A percentile compares a stretch with the other conserved stretches of the same genome.
These are phyloP conservation scores for Kwoniella sp. DNA, from an alignment of 768 basidiomycete genomes.

Conservation along the genomic window DNA sequence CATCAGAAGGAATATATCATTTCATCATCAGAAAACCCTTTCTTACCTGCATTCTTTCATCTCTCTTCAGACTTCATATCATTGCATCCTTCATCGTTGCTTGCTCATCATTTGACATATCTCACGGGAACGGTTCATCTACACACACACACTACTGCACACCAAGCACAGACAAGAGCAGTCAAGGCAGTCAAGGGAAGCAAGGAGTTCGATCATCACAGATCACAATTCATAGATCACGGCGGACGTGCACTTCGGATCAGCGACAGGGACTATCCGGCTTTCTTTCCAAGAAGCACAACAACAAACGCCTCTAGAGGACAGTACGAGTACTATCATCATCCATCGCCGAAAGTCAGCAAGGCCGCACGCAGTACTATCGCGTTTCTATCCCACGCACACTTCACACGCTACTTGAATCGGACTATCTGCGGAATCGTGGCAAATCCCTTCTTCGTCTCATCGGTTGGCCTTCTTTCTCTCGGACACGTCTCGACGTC, in stretches of 20 bases:
- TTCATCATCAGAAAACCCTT: neutral
- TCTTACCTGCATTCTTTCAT: neutral
- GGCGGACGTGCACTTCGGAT: neutral
- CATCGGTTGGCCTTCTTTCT: neutral
- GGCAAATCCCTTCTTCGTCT: neutral
- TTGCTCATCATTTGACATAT: too few relatives aligned
- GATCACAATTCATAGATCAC: too few relatives aligned
- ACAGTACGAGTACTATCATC: too few relatives aligned
- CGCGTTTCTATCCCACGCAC: too few relatives aligned
- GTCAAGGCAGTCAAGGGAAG: too few relatives aligned
- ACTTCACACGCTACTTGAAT: neutral
- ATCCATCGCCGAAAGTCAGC: neutral
- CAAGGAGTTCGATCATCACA: too few relatives aligned
- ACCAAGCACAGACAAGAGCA: too few relatives aligned
- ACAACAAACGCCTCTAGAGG: neutral
- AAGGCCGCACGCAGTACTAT: neutral
- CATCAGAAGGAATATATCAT: constrained; percentile 1
- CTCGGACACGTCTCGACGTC: neutral
- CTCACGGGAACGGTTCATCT: too few relatives aligned
- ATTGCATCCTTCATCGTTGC: neutral
- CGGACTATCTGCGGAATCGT: neutral
- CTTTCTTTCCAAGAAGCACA: neutral
- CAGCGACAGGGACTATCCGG: neutral
- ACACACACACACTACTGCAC: too few relatives aligned
- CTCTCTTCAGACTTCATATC: neutral